Conservation (phyloP, 768 basidiomycete genomes). For the Suillus subluteus region DNA sequence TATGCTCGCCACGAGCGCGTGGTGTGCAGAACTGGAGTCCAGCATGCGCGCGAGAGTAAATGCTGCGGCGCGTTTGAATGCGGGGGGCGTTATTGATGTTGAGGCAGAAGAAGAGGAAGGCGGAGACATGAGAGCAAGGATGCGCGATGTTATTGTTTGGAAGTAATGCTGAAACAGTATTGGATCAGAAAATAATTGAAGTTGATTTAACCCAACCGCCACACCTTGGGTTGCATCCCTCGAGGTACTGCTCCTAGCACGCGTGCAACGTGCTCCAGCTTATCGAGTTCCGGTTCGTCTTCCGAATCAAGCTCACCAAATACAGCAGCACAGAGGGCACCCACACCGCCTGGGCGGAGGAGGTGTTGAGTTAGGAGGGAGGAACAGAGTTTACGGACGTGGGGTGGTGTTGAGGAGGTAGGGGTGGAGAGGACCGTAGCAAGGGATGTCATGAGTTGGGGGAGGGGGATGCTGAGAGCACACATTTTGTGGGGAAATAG, state of each 20-base stretch:
- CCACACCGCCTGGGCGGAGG: constrained; percentile 69
- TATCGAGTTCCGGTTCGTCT: constrained; percentile 62
- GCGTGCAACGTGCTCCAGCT: constrained; percentile 71
- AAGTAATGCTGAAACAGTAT: constrained; percentile 60
- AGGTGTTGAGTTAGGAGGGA: constrained; percentile 73
- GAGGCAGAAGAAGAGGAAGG: not conserved
- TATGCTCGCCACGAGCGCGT: constrained; percentile 28
- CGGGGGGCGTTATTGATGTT: constrained; percentile 28
- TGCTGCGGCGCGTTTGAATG: constrained; percentile 63
- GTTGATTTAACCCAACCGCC: not conserved
- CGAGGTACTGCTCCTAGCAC: constrained; percentile 68
- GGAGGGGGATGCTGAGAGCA: constrained; percentile 53
- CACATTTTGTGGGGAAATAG: not conserved
- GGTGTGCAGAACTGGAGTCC: constrained; percentile 33
- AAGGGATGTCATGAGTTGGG: constrained; percentile 67
- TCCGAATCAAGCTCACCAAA: constrained; percentile 62
- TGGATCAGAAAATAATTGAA: not conserved
- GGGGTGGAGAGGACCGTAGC: constrained; percentile 57
- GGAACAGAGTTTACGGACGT: constrained; percentile 62
- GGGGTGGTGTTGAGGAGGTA: constrained; percentile 38
- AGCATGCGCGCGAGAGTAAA: constrained; percentile 73
- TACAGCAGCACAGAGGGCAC: constrained; percentile 68
- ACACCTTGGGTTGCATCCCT: constrained; percentile 56
- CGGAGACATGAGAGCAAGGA: constrained; percentile 52
- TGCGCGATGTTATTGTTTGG: constrained; percentile 51